Evolutionary conservation across 768 basidiomycete genomes (phyloP).

Genomic region (Russula emetica): DNA sequence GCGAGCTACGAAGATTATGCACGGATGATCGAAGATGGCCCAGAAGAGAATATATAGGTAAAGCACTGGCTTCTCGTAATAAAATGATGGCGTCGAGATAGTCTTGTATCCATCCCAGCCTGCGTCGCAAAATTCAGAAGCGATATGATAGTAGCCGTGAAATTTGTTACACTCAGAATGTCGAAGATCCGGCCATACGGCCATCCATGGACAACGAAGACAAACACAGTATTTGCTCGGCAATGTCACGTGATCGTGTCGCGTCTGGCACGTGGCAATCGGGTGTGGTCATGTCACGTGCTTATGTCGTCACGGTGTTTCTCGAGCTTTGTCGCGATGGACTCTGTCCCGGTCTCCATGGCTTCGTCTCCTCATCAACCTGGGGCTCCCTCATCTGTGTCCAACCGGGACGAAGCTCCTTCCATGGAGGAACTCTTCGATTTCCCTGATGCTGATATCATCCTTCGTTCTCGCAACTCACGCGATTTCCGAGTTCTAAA

Average conservation of each 20-base stretch:
- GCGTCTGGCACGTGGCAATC: no score
- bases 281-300: no score
- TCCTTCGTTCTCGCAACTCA: constrained; percentile 42
- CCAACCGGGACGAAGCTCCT: not conserved
- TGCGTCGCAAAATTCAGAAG: not conserved
- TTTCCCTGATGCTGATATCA: constrained; percentile 38
- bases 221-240: no score
- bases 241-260: no score
- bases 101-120: not conserved
- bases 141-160: not conserved
- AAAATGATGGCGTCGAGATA: not conserved
- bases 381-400: not conserved
- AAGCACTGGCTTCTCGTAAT: not conserved
- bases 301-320: no score
- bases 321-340: no score
- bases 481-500: constrained; percentile 44
- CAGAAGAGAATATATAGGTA: constrained; percentile 57
- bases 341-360: not conserved
- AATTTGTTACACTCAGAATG: no score
- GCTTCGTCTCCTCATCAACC: not conserved
- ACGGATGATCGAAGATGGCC: constrained; percentile 74
- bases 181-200: no score
- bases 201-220: no score
- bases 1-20: constrained; percentile 86
- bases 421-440: constrained; percentile 29